A percentile compares a stretch with the other conserved stretches of the same genome.
Conservation (phyloP, 139 green algal species). For the Tetraselmis chui region DNA sequence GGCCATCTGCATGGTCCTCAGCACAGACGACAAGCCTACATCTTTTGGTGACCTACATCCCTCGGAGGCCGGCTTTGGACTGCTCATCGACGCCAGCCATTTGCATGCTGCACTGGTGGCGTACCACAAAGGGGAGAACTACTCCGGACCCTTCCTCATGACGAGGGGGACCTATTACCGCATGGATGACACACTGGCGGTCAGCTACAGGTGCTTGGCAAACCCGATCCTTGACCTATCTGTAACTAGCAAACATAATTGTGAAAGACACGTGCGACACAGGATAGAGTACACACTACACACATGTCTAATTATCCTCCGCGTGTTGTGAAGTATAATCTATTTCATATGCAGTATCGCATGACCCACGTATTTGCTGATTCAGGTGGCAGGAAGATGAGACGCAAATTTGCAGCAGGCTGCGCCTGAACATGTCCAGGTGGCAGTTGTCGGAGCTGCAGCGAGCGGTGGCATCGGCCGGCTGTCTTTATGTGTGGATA, state of each 20-base stretch:
- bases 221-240: background rate
- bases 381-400: background rate
- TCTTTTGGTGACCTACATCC: background rate
- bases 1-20: background rate
- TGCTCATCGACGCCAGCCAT: background rate
- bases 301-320: background rate
- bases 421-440: background rate
- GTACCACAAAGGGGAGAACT: background rate
- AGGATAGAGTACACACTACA: background rate
- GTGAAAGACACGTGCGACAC: background rate
- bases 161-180: background rate
- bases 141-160: background rate
- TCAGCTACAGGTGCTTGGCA: background rate
- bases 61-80: background rate
- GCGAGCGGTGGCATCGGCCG: background rate
- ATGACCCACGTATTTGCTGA: background rate
- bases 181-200: background rate
- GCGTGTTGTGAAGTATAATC: background rate
- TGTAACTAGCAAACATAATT: background rate
- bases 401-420: background rate
- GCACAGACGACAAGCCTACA: background rate
- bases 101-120: background rate
- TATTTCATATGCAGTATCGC: background rate
- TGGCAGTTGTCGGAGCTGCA: background rate
- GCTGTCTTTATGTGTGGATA: background rate